Evolutionary conservation across 768 basidiomycete genomes (phyloP).

Genomic region (Podaxis rugospora): DNA sequence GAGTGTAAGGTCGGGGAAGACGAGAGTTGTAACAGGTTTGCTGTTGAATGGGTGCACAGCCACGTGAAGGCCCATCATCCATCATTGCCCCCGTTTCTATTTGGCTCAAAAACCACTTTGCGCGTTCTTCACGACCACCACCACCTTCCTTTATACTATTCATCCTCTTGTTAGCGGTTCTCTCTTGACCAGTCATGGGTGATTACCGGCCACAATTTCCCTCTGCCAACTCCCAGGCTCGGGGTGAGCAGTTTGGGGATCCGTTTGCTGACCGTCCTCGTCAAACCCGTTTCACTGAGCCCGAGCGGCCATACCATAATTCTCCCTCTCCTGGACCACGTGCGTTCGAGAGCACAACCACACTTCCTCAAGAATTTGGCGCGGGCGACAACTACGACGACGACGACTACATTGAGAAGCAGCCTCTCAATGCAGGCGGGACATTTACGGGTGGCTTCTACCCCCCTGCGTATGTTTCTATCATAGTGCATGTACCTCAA

Average conservation of each 20-base stretch:
- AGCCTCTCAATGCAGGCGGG: slow-evolving; percentile 62
- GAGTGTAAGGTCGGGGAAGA: background rate
- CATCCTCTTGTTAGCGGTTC: slow-evolving; percentile 9
- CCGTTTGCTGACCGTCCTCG: slow-evolving; percentile 72
- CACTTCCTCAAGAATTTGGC: slow-evolving; percentile 38
- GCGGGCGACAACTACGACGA: slow-evolving; percentile 38
- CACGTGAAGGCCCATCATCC: slow-evolving; percentile 12
- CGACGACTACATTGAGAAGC: slow-evolving; percentile 74
- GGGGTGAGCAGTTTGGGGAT: slow-evolving; percentile 42
- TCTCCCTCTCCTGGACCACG: slow-evolving; percentile 29
- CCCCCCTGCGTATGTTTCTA: slow-evolving; percentile 59
- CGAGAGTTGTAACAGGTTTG: background rate
- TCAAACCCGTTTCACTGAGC: slow-evolving; percentile 58
- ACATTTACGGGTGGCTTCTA: slow-evolving; percentile 62
- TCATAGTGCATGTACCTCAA: background rate
- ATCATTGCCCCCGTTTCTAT: slow-evolving; percentile 14
- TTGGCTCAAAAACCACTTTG: slow-evolving; percentile 7
- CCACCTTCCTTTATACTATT: slow-evolving; percentile 10
- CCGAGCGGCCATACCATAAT: slow-evolving; percentile 38
- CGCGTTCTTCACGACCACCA: slow-evolving; percentile 6
- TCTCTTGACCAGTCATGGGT: slow-evolving; percentile 26
- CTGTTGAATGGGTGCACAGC: slow-evolving; percentile 2
- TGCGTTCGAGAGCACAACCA: slow-evolving; percentile 55
- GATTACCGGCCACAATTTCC: slow-evolving; percentile 35
- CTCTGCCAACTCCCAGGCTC: slow-evolving; percentile 26